phyloP scores from a whole-genome alignment of 805 yeast species.

The Candida saitoana region DNA sequence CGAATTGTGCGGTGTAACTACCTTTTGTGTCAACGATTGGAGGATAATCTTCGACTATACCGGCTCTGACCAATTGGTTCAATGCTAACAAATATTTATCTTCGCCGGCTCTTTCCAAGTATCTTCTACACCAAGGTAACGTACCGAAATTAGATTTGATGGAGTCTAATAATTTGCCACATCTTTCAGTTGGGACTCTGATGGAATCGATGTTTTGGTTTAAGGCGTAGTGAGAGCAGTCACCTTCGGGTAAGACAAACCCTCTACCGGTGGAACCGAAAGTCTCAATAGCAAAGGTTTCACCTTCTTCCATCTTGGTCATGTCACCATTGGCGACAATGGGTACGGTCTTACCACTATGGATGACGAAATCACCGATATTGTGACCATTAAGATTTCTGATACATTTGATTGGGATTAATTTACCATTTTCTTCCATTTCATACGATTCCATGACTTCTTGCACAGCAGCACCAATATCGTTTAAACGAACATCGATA shows the following conservation, averaged over 20 bases:
- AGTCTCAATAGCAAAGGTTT: constrained; percentile 95
- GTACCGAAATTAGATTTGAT: constrained; percentile 88
- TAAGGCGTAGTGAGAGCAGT: constrained; percentile 88
- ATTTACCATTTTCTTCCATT: constrained; percentile 82
- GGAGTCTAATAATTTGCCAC: constrained; percentile 61
- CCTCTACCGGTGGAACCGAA: constrained; percentile 97
- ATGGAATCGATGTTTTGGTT: constrained; percentile 41
- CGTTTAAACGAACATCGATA: constrained; percentile 90
- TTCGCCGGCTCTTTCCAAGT: constrained; percentile 86
- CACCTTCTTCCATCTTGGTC: constrained; percentile 99
- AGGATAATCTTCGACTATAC: constrained; percentile 89
- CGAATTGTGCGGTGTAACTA: constrained; percentile 91
- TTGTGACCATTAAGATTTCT: constrained; percentile 94
- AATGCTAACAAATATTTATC: constrained; percentile 87
- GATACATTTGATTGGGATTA: constrained; percentile 81
- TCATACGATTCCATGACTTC: constrained; percentile 98
- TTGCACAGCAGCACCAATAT: constrained; percentile 92
- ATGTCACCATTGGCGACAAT: constrained; percentile 89
- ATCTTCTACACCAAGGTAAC: constrained; percentile 93
- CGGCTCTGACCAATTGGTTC: constrained; percentile 78
- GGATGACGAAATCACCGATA: constrained; percentile 78
- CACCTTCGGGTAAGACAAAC: constrained; percentile 80
- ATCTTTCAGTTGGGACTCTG: constrained; percentile 55
- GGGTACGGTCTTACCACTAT: constrained; percentile 95
- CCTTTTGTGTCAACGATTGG: constrained; percentile 85